These are phyloP conservation scores for Arachnopeziza araneosa DNA, from an alignment of 2,329 filamentous ascomycete genomes.

Conservation along the genomic window DNA sequence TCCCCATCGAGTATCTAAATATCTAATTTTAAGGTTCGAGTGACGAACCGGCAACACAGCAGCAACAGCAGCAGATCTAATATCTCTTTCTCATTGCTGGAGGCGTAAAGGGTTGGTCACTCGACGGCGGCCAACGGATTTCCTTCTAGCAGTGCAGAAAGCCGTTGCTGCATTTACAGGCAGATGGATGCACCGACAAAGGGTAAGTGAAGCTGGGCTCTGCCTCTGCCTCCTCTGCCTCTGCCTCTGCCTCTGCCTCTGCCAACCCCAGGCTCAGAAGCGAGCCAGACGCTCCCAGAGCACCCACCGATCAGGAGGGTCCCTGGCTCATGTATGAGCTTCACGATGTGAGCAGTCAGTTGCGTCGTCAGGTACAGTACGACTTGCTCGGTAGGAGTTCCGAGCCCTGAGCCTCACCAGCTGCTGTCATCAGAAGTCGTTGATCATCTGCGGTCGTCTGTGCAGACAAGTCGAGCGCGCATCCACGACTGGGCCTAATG, in stretches of 20 bases:
- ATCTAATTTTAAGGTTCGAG: constrained; percentile 1
- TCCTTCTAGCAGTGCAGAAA: neutral
- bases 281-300: neutral
- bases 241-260: no score
- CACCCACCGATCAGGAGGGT: neutral
- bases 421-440: neutral
- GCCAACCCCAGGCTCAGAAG: neutral
- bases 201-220: no score
- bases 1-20: neutral
- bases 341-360: neutral
- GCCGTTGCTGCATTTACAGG: neutral
- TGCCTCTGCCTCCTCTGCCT: no score
- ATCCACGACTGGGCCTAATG: neutral
- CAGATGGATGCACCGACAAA: neutral
- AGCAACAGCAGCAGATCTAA: neutral
- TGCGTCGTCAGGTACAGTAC: neutral
- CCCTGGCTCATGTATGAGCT: neutral
- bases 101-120: no score
- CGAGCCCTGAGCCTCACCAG: neutral
- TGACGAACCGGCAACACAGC: neutral
- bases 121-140: no score
- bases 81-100: no score
- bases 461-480: neutral
- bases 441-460: neutral
- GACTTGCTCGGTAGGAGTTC: neutral